Conservation (phyloP, 106 monocot species). For the Posidonia australis region DNA sequence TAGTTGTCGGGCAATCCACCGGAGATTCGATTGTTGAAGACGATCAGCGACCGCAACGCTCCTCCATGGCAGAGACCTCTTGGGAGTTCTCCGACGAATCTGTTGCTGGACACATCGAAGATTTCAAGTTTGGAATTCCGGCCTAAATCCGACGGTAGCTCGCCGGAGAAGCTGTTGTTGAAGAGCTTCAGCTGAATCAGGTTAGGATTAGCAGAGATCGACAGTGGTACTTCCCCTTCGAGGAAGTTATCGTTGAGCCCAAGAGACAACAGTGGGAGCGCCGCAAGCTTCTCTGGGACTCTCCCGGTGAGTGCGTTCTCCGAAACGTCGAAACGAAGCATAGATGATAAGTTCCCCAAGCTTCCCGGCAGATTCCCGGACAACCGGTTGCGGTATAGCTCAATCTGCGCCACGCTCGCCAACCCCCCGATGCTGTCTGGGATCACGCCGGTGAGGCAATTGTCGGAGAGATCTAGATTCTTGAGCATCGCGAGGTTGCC, state of each 20-base stretch:
- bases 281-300: constrained; percentile 31
- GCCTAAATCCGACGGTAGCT: constrained; percentile 33
- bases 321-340: constrained; percentile 37
- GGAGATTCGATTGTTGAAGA: constrained; percentile 37
- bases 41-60: constrained; percentile 13
- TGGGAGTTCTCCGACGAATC: constrained; percentile 27
- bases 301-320: constrained; percentile 36
- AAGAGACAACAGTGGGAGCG: constrained; percentile 17
- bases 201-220: constrained; percentile 29
- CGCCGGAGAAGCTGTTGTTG: constrained; percentile 48
- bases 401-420: constrained; percentile 30
- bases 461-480: constrained; percentile 36
- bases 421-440: constrained; percentile 38
- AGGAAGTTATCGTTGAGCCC: constrained; percentile 47
- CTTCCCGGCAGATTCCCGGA: constrained; percentile 31
- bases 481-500: constrained; percentile 26
- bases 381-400: constrained; percentile 30
- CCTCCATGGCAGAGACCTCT: constrained; percentile 24
- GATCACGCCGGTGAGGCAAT: constrained; percentile 27
- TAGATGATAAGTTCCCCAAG: constrained; percentile 26
- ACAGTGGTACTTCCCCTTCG: constrained; percentile 25
- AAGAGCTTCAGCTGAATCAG: constrained; percentile 41
- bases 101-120: constrained; percentile 36
- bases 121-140: constrained; percentile 18
- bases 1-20: constrained; percentile 27